Evolutionary conservation across 2,329 filamentous ascomycete genomes (phyloP).

Genomic region (Cladobotryum protrusum): DNA sequence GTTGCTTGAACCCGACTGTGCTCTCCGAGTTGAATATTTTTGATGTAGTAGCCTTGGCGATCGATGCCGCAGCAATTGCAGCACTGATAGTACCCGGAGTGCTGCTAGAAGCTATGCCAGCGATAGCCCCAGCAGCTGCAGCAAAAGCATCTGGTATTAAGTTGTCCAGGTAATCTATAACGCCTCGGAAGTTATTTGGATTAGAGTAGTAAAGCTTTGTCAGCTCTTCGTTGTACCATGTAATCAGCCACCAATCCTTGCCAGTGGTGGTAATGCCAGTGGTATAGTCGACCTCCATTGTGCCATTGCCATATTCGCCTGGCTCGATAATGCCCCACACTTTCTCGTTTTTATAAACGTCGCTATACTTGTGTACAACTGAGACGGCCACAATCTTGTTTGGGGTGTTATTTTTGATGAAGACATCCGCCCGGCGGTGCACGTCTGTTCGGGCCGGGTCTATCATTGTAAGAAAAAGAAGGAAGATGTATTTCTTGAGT

Average conservation of each 20-base stretch:
- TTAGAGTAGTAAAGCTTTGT: constrained; percentile 10
- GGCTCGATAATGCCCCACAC: constrained; percentile 9
- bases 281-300: constrained; percentile 13
- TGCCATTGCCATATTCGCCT: background rate
- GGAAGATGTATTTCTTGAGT: too few species aligned
- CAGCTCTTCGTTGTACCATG: constrained; percentile 13
- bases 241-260: constrained; percentile 15
- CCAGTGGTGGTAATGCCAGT: constrained; percentile 14
- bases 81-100: too few species aligned
- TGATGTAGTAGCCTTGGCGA: too few species aligned
- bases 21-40: too few species aligned
- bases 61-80: too few species aligned
- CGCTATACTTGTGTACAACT: constrained; percentile 16
- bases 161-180: too few species aligned
- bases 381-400: constrained; percentile 6
- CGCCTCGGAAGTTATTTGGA: constrained; percentile 8
- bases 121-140: too few species aligned
- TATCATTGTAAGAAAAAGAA: too few species aligned
- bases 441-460: too few species aligned
- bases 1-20: too few species aligned
- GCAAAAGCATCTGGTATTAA: too few species aligned
- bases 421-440: constrained; percentile 9
- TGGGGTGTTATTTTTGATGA: constrained; percentile 13
- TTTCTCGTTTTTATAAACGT: constrained; percentile 12
- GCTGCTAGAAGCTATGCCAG: too few species aligned